These are phyloP conservation scores for Tulasnella sp. DNA, from an alignment of 768 basidiomycete species.

Conservation along the genomic window DNA sequence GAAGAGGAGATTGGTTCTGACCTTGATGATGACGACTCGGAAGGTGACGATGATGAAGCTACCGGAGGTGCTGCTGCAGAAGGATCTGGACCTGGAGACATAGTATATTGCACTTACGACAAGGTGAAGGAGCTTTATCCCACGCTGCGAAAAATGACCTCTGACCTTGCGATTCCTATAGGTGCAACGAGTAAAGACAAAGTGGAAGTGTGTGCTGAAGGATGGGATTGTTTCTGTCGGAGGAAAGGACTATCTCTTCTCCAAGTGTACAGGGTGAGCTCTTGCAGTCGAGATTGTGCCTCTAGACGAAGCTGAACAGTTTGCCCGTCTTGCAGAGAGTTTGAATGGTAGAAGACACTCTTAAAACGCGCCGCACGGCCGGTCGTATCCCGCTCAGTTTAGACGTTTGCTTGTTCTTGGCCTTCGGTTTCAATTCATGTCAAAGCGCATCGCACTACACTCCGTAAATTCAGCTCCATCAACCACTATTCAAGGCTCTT, in stretches of 20 bases:
- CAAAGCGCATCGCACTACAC: slow-evolving; percentile 5
- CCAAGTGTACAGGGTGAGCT: slow-evolving; percentile 89
- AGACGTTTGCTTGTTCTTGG: background rate
- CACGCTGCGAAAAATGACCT: slow-evolving; percentile 15
- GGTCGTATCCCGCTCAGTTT: background rate
- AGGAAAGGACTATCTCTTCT: slow-evolving; percentile 95
- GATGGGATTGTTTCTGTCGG: slow-evolving; percentile 98
- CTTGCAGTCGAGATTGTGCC: background rate
- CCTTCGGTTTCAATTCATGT: background rate
- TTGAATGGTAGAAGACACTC: background rate
- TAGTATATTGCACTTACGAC: slow-evolving; percentile 97
- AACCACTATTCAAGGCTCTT: background rate
- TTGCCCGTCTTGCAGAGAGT: background rate
- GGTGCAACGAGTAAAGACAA: slow-evolving; percentile 99
- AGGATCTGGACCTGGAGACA: slow-evolving; percentile 71
- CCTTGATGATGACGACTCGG: slow-evolving; percentile 79
- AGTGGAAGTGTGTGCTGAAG: slow-evolving; percentile 98
- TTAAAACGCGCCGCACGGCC: background rate
- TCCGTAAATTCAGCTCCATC: background rate
- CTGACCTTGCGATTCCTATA: slow-evolving; percentile 35
- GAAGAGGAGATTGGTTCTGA: slow-evolving; percentile 93
- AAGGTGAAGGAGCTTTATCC: slow-evolving; percentile 56
- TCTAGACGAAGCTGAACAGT: background rate
- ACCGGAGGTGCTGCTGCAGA: slow-evolving; percentile 63
- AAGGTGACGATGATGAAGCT: slow-evolving; percentile 72